Base-by-base conservation (phyloP, 2,329 filamentous ascomycete genomes). In the Stemphylium lycopersici region DNA sequence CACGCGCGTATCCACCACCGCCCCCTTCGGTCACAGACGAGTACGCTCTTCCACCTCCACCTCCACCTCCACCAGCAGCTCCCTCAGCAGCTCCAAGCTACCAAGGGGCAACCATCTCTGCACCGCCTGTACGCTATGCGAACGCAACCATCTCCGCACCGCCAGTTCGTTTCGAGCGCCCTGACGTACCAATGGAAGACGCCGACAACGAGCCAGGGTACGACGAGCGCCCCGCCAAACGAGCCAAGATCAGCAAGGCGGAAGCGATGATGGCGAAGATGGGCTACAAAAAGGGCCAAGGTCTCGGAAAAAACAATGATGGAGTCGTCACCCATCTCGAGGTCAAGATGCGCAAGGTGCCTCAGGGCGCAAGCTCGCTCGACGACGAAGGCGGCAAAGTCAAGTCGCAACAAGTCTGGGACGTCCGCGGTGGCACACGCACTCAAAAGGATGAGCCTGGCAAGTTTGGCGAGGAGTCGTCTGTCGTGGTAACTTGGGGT, bases 181-280 rank as follows among this genome's bases (percentile, higher is more conserved):
- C 59, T 13, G 58, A 61, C 32, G 29, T 59, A 3, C 54, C 55
- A 11, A 62, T 57, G 42, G 34, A 48, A 12, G 59, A 63, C 16
- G 47, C 16, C 18, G 43, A 60, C 20, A 48, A 60, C 20, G 58
- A 62, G 24, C 51, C 54, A 24, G 50, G 42, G 10, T 49, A 48
- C 39, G 61, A 68, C 6, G 80, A 83, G 62, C 76, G 78, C 70
- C 78, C 39, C 58, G 82, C 59, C 32, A 78, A 75, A 38, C 59
- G 67, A 2, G 55, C 59, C 8, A 69, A 70, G 59, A 60, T 68
- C n/a, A 69, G 62, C 60, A 69, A 68, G 74, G 95, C 91, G 0
- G 86, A 92, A 62, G 89, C 92, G 31, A 84, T 98, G 51, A 91
- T 99, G 86, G 84, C 86, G 57, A 98, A 97, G 73, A 95, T 96